Evolutionary conservation across 306 rosid species (phyloP).

Genomic region (Sicyos edulis): DNA sequence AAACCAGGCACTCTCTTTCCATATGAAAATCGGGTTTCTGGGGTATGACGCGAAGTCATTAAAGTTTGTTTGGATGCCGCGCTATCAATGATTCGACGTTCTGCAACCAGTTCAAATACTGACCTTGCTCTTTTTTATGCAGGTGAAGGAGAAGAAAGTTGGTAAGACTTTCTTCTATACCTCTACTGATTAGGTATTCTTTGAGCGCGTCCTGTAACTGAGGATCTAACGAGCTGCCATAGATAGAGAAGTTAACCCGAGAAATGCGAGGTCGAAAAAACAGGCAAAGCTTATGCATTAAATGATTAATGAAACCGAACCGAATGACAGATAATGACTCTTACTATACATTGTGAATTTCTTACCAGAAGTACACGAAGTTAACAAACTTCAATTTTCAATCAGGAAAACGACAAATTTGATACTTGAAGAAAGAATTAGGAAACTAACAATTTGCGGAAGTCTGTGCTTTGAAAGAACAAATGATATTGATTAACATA

Average conservation of each 20-base stretch:
- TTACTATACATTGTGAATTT: no score
- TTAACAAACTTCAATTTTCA: neutral
- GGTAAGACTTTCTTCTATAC: constrained; percentile 51
- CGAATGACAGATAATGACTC: neutral
- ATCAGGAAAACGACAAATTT: neutral
- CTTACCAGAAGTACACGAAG: no score
- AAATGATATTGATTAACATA: neutral
- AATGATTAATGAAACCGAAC: neutral
- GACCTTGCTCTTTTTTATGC: constrained; percentile 59
- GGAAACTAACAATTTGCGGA: neutral
- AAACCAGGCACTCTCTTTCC: neutral
- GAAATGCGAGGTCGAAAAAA: neutral
- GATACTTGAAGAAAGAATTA: neutral
- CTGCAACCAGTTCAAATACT: constrained; percentile 68
- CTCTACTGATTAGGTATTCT: constrained; percentile 53
- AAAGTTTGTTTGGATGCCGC: neutral
- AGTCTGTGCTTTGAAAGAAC: neutral
- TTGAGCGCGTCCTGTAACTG: constrained; percentile 42
- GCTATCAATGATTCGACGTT: constrained; percentile 39
- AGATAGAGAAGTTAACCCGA: neutral
- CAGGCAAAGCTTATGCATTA: constrained; percentile 5
- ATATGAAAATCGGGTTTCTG: neutral
- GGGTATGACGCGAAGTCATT: neutral
- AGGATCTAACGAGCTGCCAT: constrained; percentile 45
- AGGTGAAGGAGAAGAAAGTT: constrained; percentile 58